These are phyloP conservation scores for Aspergillus sergii DNA, from an alignment of 2,329 filamentous ascomycete species.

Conservation along the genomic window DNA sequence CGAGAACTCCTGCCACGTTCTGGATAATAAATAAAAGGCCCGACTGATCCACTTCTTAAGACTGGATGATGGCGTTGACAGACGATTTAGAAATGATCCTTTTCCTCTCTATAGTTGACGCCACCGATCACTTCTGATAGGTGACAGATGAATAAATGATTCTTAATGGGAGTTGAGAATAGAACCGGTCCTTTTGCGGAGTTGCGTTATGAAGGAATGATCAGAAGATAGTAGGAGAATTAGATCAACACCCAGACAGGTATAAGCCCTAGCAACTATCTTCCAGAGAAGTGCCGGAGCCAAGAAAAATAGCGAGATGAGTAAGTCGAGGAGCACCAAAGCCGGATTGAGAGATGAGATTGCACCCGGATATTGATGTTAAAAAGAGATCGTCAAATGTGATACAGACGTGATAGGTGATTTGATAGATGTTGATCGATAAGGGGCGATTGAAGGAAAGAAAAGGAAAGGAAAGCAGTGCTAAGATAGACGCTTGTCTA, in stretches of 20 bases:
- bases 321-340: not conserved
- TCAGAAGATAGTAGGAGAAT: not conserved
- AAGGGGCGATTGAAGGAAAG: not conserved
- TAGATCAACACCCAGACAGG: not conserved
- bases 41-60: not conserved
- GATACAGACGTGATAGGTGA: not conserved
- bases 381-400: not conserved
- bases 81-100: not conserved
- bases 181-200: conserved; percentile 26
- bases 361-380: not conserved
- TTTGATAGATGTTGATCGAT: not conserved
- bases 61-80: not conserved
- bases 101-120: conserved; percentile 11
- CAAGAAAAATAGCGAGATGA: conserved; percentile 5
- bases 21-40: conserved; percentile 8
- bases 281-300: conserved; percentile 24
- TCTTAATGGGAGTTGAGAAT: conserved; percentile 31
- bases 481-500: not conserved
- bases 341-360: not conserved
- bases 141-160: conserved; percentile 20
- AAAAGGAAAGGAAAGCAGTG: not conserved
- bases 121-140: conserved; percentile 17
- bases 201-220: conserved; percentile 1
- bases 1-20: conserved; percentile 9
- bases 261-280: conserved; percentile 17